phyloP scores from a whole-genome alignment of 768 basidiomycete species.

The Cystofilobasidium ferigula region DNA sequence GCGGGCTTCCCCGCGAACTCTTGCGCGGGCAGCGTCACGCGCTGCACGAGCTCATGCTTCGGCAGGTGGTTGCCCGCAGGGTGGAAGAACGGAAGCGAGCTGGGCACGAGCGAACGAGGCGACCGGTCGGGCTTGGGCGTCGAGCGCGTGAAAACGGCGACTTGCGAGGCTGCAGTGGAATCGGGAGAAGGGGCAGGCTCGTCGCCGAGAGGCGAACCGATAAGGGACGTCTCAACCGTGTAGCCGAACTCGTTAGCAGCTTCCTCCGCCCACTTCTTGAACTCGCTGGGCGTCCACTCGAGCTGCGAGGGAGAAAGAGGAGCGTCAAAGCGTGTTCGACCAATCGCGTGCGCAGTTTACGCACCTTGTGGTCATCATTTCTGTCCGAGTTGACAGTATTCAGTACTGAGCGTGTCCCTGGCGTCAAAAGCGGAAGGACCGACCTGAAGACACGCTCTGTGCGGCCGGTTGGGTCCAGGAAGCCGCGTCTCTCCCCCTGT shows the following conservation, averaged over 20 bases:
- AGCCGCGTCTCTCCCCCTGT: constrained; percentile 32
- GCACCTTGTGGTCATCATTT: constrained; percentile 16
- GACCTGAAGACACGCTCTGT: constrained; percentile 39
- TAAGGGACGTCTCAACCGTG: constrained; percentile 33
- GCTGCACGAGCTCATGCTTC: constrained; percentile 27
- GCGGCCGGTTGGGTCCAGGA: constrained; percentile 37
- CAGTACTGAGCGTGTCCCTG: neutral
- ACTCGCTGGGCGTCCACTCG: constrained; percentile 38
- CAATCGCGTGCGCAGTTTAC: constrained; percentile 31
- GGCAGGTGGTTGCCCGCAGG: constrained; percentile 30
- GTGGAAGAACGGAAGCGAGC: constrained; percentile 36
- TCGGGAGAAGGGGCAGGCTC: constrained; percentile 23
- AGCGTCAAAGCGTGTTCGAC: neutral
- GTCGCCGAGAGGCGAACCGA: constrained; percentile 35
- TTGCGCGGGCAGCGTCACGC: constrained; percentile 11
- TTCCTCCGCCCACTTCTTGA: constrained; percentile 32
- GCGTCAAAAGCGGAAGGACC: neutral
- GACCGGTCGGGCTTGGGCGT: constrained; percentile 29
- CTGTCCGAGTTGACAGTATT: neutral
- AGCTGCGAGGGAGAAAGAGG: constrained; percentile 28
- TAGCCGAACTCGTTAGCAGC: constrained; percentile 35
- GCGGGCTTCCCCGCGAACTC: constrained; percentile 7
- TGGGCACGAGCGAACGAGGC: constrained; percentile 35
- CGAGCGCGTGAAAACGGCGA: constrained; percentile 35
- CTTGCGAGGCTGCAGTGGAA: constrained; percentile 35